phyloP scores from a whole-genome alignment of 2,329 filamentous ascomycete species.

The Alternaria tenuissima region DNA sequence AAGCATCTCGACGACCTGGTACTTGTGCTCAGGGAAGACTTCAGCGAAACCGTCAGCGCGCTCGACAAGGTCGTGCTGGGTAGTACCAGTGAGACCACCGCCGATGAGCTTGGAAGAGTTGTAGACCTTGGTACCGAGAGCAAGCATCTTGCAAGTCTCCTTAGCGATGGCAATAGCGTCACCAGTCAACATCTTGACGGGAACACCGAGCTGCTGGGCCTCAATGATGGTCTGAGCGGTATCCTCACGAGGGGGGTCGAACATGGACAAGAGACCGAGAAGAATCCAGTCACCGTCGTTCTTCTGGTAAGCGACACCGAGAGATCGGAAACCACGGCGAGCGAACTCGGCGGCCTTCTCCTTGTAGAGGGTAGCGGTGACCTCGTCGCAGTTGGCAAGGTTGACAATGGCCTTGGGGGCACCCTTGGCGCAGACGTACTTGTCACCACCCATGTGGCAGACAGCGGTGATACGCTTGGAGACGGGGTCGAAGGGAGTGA shows the following conservation, averaged over 20 bases:
- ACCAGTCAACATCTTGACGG: slow-evolving; percentile 84
- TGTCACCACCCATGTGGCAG: slow-evolving; percentile 73
- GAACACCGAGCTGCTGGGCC: slow-evolving; percentile 77
- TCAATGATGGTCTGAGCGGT: slow-evolving; percentile 81
- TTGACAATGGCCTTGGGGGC: slow-evolving; percentile 78
- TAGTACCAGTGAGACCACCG: slow-evolving; percentile 75
- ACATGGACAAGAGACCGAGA: slow-evolving; percentile 80
- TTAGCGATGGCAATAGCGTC: slow-evolving; percentile 81
- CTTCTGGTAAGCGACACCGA: slow-evolving; percentile 81
- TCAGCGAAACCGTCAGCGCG: slow-evolving; percentile 77
- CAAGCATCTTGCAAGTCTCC: slow-evolving; percentile 84
- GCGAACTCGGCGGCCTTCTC: slow-evolving; percentile 79
- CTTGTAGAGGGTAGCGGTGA: slow-evolving; percentile 72
- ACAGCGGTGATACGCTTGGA: slow-evolving; percentile 80
- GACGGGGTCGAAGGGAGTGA: slow-evolving; percentile 80
- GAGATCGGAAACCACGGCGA: slow-evolving; percentile 79
- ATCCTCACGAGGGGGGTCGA: slow-evolving; percentile 80
- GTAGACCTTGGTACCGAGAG: slow-evolving; percentile 81
- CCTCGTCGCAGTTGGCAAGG: slow-evolving; percentile 71
- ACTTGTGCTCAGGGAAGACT: slow-evolving; percentile 79
- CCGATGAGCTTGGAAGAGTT: slow-evolving; percentile 81
- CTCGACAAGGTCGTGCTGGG: slow-evolving; percentile 79
- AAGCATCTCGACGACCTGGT: slow-evolving; percentile 78
- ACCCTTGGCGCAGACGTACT: slow-evolving; percentile 78
- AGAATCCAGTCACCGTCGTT: slow-evolving; percentile 77